Percentiles rank a stretch among this genome's conserved stretches.
Evolutionary conservation across 352 stramenopile genomes (phyloP).

Genomic region (Globisporangium nodosum): DNA sequence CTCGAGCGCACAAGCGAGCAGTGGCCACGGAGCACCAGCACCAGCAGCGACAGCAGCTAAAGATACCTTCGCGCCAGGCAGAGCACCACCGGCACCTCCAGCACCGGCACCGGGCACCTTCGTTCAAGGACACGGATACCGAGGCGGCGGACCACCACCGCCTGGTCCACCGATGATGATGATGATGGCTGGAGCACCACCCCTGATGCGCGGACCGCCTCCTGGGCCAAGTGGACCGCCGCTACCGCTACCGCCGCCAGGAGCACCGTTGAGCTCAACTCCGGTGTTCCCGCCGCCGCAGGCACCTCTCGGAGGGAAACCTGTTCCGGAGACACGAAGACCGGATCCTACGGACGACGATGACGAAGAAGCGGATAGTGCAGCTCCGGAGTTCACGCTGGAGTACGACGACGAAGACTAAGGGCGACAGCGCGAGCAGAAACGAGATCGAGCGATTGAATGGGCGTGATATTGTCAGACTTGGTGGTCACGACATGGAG

Average conservation of each 20-base stretch:
- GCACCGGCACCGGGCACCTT: constrained; percentile 8
- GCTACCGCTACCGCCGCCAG: neutral
- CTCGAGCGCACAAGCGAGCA: neutral
- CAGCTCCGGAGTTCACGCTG: constrained; percentile 60
- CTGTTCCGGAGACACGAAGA: neutral
- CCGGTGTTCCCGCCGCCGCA: neutral
- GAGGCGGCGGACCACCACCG: neutral
- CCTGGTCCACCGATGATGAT: neutral
- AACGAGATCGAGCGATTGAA: no score
- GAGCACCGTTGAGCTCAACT: neutral
- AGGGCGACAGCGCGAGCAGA: no score
- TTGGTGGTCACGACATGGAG: no score
- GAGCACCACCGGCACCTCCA: constrained; percentile 1
- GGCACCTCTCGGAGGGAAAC: neutral
- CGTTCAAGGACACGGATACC: constrained; percentile 4
- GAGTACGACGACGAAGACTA: constrained; percentile 80
- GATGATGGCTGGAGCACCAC: neutral
- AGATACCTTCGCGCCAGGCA: constrained; percentile 6
- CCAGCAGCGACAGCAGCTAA: constrained; percentile 2
- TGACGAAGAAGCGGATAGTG: constrained; percentile 56
- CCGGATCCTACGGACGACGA: constrained; percentile 11
- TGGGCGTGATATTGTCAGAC: no score
- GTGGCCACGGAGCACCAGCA: neutral
- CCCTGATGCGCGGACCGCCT: neutral
- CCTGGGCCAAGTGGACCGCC: neutral